These are phyloP conservation scores for Breynia disticha DNA, from an alignment of 441 rosid genomes.

Conservation along the genomic window DNA sequence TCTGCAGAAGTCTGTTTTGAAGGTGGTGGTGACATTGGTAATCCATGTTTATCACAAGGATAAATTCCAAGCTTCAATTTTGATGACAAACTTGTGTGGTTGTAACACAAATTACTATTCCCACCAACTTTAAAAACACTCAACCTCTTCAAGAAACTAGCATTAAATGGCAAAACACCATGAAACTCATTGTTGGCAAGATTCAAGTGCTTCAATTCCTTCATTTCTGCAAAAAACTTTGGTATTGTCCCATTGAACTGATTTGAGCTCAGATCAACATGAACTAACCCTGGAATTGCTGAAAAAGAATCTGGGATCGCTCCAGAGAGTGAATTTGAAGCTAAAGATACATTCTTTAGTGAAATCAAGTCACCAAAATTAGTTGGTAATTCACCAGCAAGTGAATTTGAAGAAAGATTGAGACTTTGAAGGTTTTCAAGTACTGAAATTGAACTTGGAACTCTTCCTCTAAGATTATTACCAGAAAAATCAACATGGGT, in stretches of 20 bases:
- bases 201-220: constrained; percentile 54
- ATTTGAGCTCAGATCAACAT: constrained; percentile 81
- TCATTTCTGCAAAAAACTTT: constrained; percentile 53
- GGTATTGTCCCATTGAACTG: constrained; percentile 88
- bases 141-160: constrained; percentile 49
- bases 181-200: constrained; percentile 60
- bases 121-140: constrained; percentile 66
- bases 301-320: constrained; percentile 71
- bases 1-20: constrained; percentile 39
- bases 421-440: constrained; percentile 58
- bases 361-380: constrained; percentile 61
- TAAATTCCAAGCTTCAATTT: constrained; percentile 82
- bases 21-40: constrained; percentile 83
- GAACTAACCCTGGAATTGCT: constrained; percentile 53
- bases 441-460: constrained; percentile 60
- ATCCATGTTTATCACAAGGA: constrained; percentile 74
- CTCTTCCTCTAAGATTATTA: constrained; percentile 55
- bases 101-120: constrained; percentile 69
- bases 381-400: constrained; percentile 58
- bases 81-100: constrained; percentile 49
- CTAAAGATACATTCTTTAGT: constrained; percentile 54
- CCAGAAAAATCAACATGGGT: constrained; percentile 74
- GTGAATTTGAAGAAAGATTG: constrained; percentile 52
- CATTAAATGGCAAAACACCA: constrained; percentile 82
- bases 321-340: constrained; percentile 74